These are phyloP conservation scores for Drechslerella stenobrocha DNA, from an alignment of 2,329 filamentous ascomycete species.

Conservation along the genomic window DNA sequence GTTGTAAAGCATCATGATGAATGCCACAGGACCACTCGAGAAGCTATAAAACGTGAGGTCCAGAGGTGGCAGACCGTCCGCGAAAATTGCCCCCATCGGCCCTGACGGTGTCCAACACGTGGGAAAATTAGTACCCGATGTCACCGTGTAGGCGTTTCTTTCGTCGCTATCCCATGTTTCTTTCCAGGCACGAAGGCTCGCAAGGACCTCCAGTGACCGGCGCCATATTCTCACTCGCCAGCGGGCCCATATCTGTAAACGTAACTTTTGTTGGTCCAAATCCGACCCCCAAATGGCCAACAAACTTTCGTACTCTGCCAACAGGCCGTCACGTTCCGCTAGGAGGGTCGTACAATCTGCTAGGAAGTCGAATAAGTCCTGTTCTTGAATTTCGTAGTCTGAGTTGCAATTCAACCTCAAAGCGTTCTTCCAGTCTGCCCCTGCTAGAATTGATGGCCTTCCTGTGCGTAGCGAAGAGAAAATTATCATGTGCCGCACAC, in stretches of 20 bases:
- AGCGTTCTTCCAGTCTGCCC: constrained; percentile 52
- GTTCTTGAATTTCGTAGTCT: constrained; percentile 49
- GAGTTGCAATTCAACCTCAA: constrained; percentile 49
- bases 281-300: neutral
- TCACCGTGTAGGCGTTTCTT: too few relatives aligned
- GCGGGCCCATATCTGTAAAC: neutral
- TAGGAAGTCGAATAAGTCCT: constrained; percentile 53
- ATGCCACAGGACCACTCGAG: constrained; percentile 25
- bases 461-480: constrained; percentile 51
- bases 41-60: constrained; percentile 1
- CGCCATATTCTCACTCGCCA: constrained; percentile 4
- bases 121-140: too few relatives aligned
- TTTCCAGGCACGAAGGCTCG: constrained; percentile 7
- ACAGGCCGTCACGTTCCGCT: constrained; percentile 45
- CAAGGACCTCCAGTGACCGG: neutral
- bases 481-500: constrained; percentile 52
- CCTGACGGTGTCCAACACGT: too few relatives aligned
- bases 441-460: constrained; percentile 53
- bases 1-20: constrained; percentile 53
- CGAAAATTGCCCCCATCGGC: neutral
- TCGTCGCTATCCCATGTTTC: too few relatives aligned
- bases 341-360: constrained; percentile 54
- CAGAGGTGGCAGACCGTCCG: neutral
- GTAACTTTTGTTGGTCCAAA: neutral
- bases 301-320: constrained; percentile 7